These are phyloP conservation scores for Lablab purpureus DNA, from an alignment of 306 rosid species.

Conservation along the genomic window DNA sequence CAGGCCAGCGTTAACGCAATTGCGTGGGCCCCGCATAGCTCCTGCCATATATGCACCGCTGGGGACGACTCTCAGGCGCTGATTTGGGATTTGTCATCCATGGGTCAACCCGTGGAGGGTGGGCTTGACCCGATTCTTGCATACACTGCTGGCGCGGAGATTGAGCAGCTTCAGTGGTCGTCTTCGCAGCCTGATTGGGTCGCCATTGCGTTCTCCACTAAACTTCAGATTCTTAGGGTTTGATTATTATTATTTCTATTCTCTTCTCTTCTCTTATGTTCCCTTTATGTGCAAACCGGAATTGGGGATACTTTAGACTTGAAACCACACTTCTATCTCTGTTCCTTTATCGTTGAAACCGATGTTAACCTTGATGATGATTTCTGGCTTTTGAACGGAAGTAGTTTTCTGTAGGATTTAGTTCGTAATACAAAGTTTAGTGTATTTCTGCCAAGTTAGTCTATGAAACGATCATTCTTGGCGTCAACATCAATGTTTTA, in stretches of 20 bases:
- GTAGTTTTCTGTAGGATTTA: background rate
- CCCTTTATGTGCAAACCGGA: background rate
- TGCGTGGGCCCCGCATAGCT: constrained; percentile 99
- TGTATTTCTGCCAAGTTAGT: constrained; percentile 3
- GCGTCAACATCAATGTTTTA: background rate
- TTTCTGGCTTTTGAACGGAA: constrained; percentile 21
- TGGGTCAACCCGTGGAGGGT: constrained; percentile 94
- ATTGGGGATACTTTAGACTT: constrained; percentile 25
- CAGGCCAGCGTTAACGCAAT: constrained; percentile 92
- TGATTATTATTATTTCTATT: constrained; percentile 38
- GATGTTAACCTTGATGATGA: constrained; percentile 14
- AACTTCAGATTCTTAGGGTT: constrained; percentile 98
- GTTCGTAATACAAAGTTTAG: background rate
- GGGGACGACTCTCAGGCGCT: constrained; percentile 98
- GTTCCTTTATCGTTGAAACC: background rate
- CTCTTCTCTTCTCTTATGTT: background rate
- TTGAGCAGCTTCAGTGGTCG: constrained; percentile 99
- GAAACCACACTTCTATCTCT: background rate
- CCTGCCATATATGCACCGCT: constrained; percentile 96
- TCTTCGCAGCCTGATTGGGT: constrained; percentile 99
- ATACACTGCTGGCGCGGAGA: constrained; percentile 95
- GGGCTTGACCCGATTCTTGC: constrained; percentile 98
- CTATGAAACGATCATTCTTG: background rate
- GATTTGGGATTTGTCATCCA: constrained; percentile 95
- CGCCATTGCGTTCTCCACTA: constrained; percentile 90